Evolutionary conservation across 2,329 filamentous ascomycete species (phyloP).

Genomic region (Penicillium sp.): DNA sequence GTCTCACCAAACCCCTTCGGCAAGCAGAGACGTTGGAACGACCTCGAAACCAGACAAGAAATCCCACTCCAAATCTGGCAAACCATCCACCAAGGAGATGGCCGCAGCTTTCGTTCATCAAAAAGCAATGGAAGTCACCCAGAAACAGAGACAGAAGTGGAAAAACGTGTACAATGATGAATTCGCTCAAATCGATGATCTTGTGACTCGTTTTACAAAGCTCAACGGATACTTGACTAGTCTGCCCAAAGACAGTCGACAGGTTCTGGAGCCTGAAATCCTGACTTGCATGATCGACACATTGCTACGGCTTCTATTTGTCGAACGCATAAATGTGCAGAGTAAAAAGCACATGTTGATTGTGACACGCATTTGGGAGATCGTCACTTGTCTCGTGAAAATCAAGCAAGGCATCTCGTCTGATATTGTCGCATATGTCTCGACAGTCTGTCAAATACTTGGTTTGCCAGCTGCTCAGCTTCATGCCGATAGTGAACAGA

Average conservation of each 20-base stretch:
- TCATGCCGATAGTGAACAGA: conserved; percentile 7
- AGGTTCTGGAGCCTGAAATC: conserved; percentile 47
- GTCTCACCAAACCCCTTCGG: not conserved
- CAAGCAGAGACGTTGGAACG: not conserved
- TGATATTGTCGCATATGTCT: conserved; percentile 40
- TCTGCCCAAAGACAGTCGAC: conserved; percentile 39
- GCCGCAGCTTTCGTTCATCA: conserved; percentile 4
- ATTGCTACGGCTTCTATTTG: conserved; percentile 20
- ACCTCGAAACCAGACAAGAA: not conserved
- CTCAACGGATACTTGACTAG: conserved; percentile 50
- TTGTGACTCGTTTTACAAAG: conserved; percentile 48
- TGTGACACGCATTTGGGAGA: conserved; percentile 20
- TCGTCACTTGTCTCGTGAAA: conserved; percentile 12
- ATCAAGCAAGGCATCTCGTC: conserved; percentile 43
- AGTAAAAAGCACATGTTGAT: conserved; percentile 46
- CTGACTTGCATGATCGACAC: conserved; percentile 34
- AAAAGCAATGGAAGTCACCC: conserved; percentile 5
- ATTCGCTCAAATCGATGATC: conserved; percentile 3
- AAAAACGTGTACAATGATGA: conserved; percentile 1
- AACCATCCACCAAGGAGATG: not conserved
- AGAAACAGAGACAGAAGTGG: conserved; percentile 13
- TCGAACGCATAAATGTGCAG: conserved; percentile 10
- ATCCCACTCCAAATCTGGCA: not conserved
- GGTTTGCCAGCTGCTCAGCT: conserved; percentile 32
- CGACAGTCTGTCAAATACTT: conserved; percentile 32